These are phyloP conservation scores for Fraxinus sp. DNA, from an alignment of 305 asterid species.

Conservation along the genomic window DNA sequence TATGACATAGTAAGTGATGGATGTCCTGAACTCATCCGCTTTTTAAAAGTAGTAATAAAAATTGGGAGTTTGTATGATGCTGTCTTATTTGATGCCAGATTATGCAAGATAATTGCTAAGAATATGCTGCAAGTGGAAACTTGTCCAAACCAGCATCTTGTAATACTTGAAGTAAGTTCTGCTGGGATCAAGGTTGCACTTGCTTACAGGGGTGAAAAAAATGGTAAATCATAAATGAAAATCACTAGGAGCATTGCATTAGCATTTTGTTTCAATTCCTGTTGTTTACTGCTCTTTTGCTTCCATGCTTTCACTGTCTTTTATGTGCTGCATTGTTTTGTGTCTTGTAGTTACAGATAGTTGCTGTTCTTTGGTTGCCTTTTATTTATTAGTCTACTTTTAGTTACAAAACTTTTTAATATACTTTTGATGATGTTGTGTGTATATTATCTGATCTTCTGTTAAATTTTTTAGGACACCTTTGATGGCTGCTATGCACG, in stretches of 20 bases:
- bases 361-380: not conserved
- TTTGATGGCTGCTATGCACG: constrained; percentile 78
- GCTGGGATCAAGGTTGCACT: not conserved
- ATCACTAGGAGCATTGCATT: not conserved
- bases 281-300: not conserved
- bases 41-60: not conserved
- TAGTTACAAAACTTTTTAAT: not conserved
- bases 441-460: constrained; percentile 1
- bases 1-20: not conserved
- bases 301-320: not conserved
- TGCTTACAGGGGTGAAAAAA: not conserved
- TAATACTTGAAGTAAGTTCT: not conserved
- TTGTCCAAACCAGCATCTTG: not conserved
- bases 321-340: not conserved
- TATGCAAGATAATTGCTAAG: not conserved
- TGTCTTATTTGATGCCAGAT: not conserved
- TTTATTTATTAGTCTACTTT: not conserved
- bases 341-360: not conserved
- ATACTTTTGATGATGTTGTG: not conserved
- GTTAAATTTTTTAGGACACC: constrained; percentile 55
- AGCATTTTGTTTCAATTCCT: not conserved
- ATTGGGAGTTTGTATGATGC: not conserved
- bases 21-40: not conserved
- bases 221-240: not conserved
- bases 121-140: not conserved